Base-by-base conservation (phyloP, 495 filamentous ascomycete genomes). In the Choiromyces venosus region DNA sequence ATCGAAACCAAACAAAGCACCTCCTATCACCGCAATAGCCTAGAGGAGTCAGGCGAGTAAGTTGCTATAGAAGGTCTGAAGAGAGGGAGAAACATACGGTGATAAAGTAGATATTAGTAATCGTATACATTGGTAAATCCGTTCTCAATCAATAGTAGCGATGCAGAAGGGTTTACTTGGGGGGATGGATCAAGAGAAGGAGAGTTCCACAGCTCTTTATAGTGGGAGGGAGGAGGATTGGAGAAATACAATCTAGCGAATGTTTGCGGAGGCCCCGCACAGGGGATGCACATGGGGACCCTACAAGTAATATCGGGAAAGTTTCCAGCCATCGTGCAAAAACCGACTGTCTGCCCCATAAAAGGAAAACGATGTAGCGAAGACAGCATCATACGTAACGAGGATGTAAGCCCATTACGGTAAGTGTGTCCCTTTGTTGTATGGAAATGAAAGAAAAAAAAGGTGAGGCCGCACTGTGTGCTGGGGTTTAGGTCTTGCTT, bases 1-100 rank as follows among this genome's bases (percentile, higher is more conserved):
- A 83, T 93, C 92, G 80, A 93, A 93, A 73, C 91, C 91, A 76
- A 96, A 94, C 35, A 94, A 86, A 69, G 87, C 89, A 82, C 92
- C 92, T 77, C 78, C 78, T 71, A 80, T 80, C 70, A 75, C 79
- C 74, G 78, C 71, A 37, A 80, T 80, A 21, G 71, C 77, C 76
- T 76, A 76, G 37, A 52, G 29, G 21, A 68, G 52, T 14, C 9
- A 25, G 35, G 37, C 74, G 18, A 75, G 73, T 2, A 37, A 3
- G 21, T 4, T 68, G 18, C 52, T n/a, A 16, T 33, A 14, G 16
- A 38, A 29, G 4, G 68, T 65, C 7, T 75, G 33, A 5, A 14
- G 33, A 40, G 35, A 25, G 25, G 42, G 65, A 52, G n/a, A 16
- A 19, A 69, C 74, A 66, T 77, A 77, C 75, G 16, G 78, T 80